phyloP scores from a whole-genome alignment of 176 grass and related monocot species.

The Rhynchospora breviuscula region DNA sequence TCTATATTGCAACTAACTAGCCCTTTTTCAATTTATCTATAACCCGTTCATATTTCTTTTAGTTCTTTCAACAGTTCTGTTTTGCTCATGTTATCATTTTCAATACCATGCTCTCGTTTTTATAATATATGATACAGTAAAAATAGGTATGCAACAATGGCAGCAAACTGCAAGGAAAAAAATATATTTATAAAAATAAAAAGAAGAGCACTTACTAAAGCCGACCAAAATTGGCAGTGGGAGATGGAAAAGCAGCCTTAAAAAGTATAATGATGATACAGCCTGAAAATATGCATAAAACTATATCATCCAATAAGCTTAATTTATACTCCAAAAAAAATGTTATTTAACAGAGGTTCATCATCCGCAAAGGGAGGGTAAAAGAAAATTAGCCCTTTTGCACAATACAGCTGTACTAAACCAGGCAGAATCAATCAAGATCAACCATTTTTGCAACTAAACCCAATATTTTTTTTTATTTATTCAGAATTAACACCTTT shows the following conservation, averaged over 20 bases:
- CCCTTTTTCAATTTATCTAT: background rate
- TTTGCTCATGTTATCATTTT: background rate
- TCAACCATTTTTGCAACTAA: background rate
- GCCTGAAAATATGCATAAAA: conserved; percentile 37
- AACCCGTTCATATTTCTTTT: background rate
- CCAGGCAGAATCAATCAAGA: background rate
- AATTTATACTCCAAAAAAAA: conserved; percentile 8
- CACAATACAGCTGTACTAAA: conserved; percentile 1
- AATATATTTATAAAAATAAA: background rate
- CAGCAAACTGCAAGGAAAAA: background rate
- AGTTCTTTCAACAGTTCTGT: background rate
- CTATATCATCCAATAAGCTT: conserved; percentile 31
- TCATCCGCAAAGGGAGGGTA: background rate
- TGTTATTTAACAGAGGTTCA: background rate
- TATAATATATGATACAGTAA: background rate
- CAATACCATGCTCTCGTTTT: background rate
- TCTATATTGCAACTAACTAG: background rate
- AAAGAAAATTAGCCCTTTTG: background rate
- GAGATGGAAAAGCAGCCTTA: conserved; percentile 62
- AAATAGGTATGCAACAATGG: background rate
- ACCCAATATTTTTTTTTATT: background rate
- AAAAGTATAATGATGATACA: conserved; percentile 46
- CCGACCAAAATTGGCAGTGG: conserved; percentile 48
- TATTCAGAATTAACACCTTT: background rate
- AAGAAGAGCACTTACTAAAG: conserved; percentile 48